Conservation (phyloP, 768 basidiomycete species). For the Termitomyces sp. region DNA sequence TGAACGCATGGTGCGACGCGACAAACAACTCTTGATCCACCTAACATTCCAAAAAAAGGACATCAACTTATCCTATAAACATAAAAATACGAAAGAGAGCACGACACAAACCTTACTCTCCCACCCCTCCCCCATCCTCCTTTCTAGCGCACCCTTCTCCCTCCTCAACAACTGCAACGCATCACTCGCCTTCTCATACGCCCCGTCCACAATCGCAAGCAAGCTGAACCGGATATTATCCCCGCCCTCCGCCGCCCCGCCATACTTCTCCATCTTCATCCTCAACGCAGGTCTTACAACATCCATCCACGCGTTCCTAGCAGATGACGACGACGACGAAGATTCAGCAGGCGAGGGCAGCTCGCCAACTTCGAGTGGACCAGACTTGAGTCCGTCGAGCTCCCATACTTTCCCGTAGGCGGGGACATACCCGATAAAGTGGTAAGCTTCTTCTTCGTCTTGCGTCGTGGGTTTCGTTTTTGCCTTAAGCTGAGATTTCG, state of each 20-base stretch:
- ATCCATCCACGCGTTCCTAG: constrained; percentile 51
- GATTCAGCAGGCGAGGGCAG: constrained; percentile 24
- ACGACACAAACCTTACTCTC: constrained; percentile 30
- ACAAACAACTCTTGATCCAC: constrained; percentile 36
- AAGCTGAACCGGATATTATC: constrained; percentile 57
- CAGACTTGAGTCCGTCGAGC: constrained; percentile 60
- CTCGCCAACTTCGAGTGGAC: constrained; percentile 63
- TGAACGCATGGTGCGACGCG: constrained; percentile 27
- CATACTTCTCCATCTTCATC: constrained; percentile 60
- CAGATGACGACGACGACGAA: constrained; percentile 2
- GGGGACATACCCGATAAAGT: constrained; percentile 66
- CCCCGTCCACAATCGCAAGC: constrained; percentile 56
- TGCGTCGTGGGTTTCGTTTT: constrained; percentile 19
- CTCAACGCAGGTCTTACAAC: constrained; percentile 57
- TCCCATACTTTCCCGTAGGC: constrained; percentile 68
- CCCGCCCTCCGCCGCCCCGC: constrained; percentile 39
- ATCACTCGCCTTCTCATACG: constrained; percentile 46
- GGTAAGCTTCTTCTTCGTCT: constrained; percentile 46
- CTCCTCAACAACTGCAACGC: constrained; percentile 51
- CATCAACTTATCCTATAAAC: neutral
- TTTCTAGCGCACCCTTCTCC: constrained; percentile 43
- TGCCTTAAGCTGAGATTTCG: constrained; percentile 19
- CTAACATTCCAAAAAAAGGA: constrained; percentile 19
- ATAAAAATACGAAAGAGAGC: neutral
- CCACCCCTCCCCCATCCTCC: constrained; percentile 38